A percentile compares a stretch with the other conserved stretches of the same genome.
Evolutionary conservation across 306 rosid species (phyloP).

Genomic region (Urtica urens): DNA sequence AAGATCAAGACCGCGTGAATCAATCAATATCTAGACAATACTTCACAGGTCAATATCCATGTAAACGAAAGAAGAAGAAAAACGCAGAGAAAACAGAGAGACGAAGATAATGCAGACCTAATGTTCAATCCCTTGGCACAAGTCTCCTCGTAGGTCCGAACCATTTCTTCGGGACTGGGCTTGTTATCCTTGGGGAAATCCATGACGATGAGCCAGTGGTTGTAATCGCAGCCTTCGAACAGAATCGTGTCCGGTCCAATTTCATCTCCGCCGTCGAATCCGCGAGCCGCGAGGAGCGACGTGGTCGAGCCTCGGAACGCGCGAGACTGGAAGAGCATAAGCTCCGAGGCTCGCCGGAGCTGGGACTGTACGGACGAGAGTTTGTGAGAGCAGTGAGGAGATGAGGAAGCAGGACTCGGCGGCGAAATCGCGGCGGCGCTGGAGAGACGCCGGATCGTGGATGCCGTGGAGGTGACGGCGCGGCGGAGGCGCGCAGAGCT

Average conservation of each 20-base stretch:
- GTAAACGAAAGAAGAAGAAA: background rate
- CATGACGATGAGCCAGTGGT: slow-evolving; percentile 17
- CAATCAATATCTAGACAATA: background rate
- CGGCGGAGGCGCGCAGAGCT: slow-evolving; percentile 14
- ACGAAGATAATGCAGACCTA: slow-evolving; percentile 2
- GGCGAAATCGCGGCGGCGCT: background rate
- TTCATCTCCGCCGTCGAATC: slow-evolving; percentile 4
- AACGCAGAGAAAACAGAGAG: background rate
- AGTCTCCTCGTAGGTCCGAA: slow-evolving; percentile 9
- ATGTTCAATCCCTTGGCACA: slow-evolving; percentile 10
- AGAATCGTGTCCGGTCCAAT: slow-evolving; percentile 13
- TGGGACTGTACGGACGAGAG: background rate
- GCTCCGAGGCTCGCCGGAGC: too few relatives aligned
- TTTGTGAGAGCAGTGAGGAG: background rate
- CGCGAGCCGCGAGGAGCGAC: background rate
- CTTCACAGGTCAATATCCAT: too few relatives aligned
- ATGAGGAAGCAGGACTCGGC: background rate
- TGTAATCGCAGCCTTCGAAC: slow-evolving; percentile 15
- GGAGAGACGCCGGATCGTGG: slow-evolving; percentile 24
- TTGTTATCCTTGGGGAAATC: slow-evolving; percentile 11
- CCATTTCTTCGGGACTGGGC: slow-evolving; percentile 8
- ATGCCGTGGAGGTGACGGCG: slow-evolving; percentile 30
- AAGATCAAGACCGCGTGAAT: too few relatives aligned
- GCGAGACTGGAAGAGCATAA: slow-evolving; percentile 1
- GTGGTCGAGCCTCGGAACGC: slow-evolving; percentile 3